phyloP scores from a whole-genome alignment of 2,329 filamentous ascomycete species.

The Lanzia echinophila region DNA sequence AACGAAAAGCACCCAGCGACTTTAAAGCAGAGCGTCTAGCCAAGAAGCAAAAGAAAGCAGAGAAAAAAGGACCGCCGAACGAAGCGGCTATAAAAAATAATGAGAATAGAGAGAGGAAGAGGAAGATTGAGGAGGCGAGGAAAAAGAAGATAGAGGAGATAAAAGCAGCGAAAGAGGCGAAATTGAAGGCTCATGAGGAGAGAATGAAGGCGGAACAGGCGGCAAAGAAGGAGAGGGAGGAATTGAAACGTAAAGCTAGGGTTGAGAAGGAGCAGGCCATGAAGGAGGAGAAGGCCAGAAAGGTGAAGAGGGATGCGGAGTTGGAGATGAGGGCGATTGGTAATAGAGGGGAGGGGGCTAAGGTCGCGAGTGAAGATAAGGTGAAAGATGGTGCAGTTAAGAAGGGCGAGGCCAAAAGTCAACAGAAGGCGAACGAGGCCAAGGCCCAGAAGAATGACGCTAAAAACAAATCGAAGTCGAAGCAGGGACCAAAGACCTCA shows the following conservation, averaged over 20 bases:
- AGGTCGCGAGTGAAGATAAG: not conserved
- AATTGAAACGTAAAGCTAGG: not conserved
- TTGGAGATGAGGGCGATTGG: no score
- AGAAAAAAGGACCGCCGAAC: not conserved
- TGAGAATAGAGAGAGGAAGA: not conserved
- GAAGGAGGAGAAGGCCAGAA: not conserved
- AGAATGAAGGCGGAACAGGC: not conserved
- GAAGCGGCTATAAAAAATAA: not conserved
- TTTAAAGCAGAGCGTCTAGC: conserved; percentile 5
- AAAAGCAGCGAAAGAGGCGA: not conserved
- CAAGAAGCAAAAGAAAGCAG: conserved; percentile 1
- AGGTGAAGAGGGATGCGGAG: not conserved
- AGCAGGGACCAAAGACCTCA: conserved; percentile 2
- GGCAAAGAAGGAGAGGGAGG: not conserved
- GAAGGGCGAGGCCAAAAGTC: not conserved
- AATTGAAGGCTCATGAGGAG: not conserved
- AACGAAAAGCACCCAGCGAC: conserved; percentile 5
- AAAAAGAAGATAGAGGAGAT: not conserved
- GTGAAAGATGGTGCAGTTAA: not conserved
- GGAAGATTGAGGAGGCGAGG: not conserved
- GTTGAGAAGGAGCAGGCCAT: conserved; percentile 1
- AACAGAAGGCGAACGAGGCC: no score
- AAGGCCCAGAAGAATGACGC: not conserved
- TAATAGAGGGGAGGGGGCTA: no score
- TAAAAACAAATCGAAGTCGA: not conserved